These are phyloP conservation scores for Neurospora hispaniola DNA, from an alignment of 495 filamentous ascomycete genomes.

Conservation along the genomic window DNA sequence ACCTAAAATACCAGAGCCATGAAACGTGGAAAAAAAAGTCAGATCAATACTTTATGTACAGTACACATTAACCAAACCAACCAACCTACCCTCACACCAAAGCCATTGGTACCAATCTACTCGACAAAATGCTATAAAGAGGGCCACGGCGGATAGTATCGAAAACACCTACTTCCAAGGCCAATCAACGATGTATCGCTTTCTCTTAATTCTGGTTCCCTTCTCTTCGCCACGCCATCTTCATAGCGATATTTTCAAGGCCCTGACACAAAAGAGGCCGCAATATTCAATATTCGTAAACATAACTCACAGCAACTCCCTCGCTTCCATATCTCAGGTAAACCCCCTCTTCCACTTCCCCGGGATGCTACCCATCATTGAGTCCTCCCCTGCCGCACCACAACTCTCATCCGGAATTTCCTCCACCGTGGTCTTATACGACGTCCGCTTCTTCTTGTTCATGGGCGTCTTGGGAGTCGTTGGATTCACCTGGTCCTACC, in stretches of 20 bases:
- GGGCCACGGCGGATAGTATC: background rate
- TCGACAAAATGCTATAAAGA: background rate
- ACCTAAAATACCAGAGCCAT: background rate
- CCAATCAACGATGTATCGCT: background rate
- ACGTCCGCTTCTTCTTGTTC: background rate
- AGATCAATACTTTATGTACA: background rate
- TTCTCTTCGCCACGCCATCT: background rate
- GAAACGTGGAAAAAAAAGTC: background rate
- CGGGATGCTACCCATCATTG: background rate
- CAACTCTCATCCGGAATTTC: background rate
- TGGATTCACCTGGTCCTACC: background rate
- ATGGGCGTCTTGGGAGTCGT: background rate
- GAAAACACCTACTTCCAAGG: background rate
- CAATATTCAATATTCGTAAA: background rate
- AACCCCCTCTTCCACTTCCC: background rate
- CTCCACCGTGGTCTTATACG: background rate
- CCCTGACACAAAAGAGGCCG: too few species aligned
- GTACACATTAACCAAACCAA: background rate
- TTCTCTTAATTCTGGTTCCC: background rate
- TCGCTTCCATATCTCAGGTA: background rate
- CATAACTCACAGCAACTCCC: background rate
- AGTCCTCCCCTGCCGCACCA: background rate
- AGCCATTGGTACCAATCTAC: background rate
- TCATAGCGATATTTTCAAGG: background rate
- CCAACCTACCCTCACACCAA: background rate